These are phyloP conservation scores for Hypoxylon sp. DNA, from an alignment of 2,329 filamentous ascomycete genomes.

Conservation along the genomic window DNA sequence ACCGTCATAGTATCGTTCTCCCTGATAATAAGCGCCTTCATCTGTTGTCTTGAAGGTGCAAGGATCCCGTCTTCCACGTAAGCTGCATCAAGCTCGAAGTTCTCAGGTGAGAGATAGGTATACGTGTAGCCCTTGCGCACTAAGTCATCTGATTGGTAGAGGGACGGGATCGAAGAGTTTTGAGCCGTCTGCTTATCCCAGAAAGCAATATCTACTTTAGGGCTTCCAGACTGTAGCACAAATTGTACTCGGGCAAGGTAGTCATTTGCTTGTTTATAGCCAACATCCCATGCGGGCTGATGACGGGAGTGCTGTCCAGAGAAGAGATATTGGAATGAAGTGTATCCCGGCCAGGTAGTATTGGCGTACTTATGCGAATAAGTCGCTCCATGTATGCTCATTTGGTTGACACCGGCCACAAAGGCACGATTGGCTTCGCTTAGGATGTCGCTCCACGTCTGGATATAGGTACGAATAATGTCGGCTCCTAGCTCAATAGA, in stretches of 20 bases:
- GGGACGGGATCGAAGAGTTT: background rate
- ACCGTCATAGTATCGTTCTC: background rate
- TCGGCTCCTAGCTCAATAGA: background rate
- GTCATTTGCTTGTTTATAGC: background rate
- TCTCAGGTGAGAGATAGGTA: background rate
- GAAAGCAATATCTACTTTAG: background rate
- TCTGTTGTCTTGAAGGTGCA: background rate
- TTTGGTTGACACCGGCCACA: background rate
- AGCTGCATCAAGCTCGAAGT: background rate
- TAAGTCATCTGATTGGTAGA: background rate
- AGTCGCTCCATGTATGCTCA: background rate
- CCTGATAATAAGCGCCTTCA: background rate
- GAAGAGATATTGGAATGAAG: background rate
- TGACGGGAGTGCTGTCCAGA: background rate
- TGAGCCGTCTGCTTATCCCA: background rate
- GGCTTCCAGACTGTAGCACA: background rate
- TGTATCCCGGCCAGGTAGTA: background rate
- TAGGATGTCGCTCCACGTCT: background rate
- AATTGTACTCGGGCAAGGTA: background rate
- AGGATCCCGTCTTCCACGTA: background rate
- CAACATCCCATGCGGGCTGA: background rate
- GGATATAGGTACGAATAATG: background rate
- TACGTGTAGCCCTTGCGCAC: background rate
- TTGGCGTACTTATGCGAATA: background rate
- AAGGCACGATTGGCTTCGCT: constrained; percentile 1